Base-by-base conservation (phyloP, 83 land plant species). In the Larix sibirica region DNA sequence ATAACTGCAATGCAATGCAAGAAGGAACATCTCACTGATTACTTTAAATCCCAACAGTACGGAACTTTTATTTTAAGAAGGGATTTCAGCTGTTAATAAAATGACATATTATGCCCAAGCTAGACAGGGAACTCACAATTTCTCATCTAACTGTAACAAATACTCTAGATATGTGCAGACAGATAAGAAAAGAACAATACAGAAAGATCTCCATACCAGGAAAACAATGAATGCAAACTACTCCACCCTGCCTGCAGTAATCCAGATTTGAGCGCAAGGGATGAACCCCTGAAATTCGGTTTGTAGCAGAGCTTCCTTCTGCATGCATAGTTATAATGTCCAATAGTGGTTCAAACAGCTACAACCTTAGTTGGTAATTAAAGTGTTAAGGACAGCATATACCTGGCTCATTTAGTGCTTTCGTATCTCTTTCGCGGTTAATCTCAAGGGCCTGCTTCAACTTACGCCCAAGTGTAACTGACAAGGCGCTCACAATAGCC, bases 401-500 rank as follows among this genome's bases (percentile, higher is more conserved):
- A 71, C 76, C 76, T 60, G 63, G 63, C 9, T 60, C 38, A 16
- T 78, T 78, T 60, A 26, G 36, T 33, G 61, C 7, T 54, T 54
- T 78, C 12, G 62, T 18, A 58, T 56, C 42, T 14, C 63, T 26
- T 21, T 78, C 21, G 21, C 80, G 17, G 21, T 78, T 60, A 58
- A 10, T 14, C 20, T 28, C 20, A 58, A 78, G 38, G 38, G 56
- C 56, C 14, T 26, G n/a, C 40, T 88, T 92, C 82, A 92, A 84
- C 80, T 88, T 92, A 83, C 71, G 87, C 9, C 89, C 90, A 56
- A 90, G 83, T 24, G 86, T 88, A 58, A 92, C 68, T 13, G 90
- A 86, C 31, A 92, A 80, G 20, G 91, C 83, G 77, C 92, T 90
- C 31, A 90, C 56, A 80, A 92, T 85, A 42, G 94, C 92, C 28